Evolutionary conservation across 1,139 yeast genomes (phyloP), one percentile per base, ranked within the genome.

Genomic region (Sugiyamaella pinicola): DNA sequence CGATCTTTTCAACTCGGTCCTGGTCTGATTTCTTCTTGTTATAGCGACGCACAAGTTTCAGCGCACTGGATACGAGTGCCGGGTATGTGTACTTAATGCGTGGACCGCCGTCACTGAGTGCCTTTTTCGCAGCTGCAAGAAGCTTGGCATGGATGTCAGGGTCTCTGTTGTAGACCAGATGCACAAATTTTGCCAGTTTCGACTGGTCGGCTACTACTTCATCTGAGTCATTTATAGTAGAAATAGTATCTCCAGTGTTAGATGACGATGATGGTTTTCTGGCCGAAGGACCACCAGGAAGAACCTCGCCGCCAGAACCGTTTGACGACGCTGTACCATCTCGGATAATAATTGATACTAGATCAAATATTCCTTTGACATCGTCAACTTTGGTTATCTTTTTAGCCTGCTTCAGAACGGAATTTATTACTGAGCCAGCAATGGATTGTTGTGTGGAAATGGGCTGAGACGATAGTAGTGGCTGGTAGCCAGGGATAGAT

Each of bases 71-170:
- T 28, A 89, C 79, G 45, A 91, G 71, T 0, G 96, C 79, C 1
- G 96, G 96, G 64, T 84, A 87, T 0, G 95, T 85, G 65, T 76
- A 81, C 55, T 79, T 77, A 40, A 83, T 76, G 60, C 81, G 80
- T 12, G 71, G 75, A 1, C 79, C 77, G 28, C 83, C 83, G 49
- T 80, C 79, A 55, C 78, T 75, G 55, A 85, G 75, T 56, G 77
- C 79, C 63, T 81, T 83, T 44, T 72, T 68, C 31, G 87, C 79
- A 6, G 76, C 73, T 58, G 81, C 76, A 50, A 90, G 74, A 53
- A 86, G 73, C 54, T 82, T 75, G 52, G 85, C 73, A 58, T 80
- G 81, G 21, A 74, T 72, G 56, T 74, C 74, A 4, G 82, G 77
- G 61, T 83, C 80, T 33, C 70, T 67, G 58, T 75, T 74, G 56